Evolutionary conservation across 139 green algal genomes (phyloP), one percentile per base, ranked within the genome.

Genomic region (Yamagishiella unicocca): DNA sequence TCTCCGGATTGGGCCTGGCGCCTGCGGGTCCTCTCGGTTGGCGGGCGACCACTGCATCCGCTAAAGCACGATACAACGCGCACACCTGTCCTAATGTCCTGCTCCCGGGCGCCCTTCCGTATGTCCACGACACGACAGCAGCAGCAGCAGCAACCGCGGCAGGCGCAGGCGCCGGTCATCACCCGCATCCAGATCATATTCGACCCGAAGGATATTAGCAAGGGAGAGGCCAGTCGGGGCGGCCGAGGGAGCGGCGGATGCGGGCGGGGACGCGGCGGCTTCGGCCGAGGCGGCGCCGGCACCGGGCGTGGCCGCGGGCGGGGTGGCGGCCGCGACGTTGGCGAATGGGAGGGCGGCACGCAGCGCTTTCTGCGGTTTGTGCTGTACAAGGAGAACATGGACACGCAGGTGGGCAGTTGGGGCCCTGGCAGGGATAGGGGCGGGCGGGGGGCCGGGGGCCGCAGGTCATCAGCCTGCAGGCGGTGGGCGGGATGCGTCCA

Each of bases 301-400:
- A 46, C 35, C 27, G 35, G 61, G 58, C 27, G 46, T 27, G 33
- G 73, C 8, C 19, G 74, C 22, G 62, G 74, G 1, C 7, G 71
- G 21, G 46, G 43, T 6, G 38, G 74, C 64, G 45, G 66, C 55
- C 24, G 88, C 61, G 42, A 53, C 45, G 54, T 42, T 19, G 33
- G 58, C 53, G 66, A 77, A 17, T 95, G 93, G 93, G 78, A 85
- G 6, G 94, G 91, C n/a, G 94, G 92, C 19, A 4, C 55, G 0
- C 78, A 78, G 33, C 75, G 84, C 53, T 96, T 94, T 75, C 14
- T 93, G 37, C 89, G 89, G 76, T 98, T 98, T 85, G 90, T 95
- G 55, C 87, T 99, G 55, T 95, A 93, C 88, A 99, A 99, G 86
- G 94, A 97, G 42, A 98, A 98, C 93, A 96, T 95, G 89, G 97